Conservation (phyloP, 2,329 filamentous ascomycete genomes). For the Penicillium thymicola region DNA sequence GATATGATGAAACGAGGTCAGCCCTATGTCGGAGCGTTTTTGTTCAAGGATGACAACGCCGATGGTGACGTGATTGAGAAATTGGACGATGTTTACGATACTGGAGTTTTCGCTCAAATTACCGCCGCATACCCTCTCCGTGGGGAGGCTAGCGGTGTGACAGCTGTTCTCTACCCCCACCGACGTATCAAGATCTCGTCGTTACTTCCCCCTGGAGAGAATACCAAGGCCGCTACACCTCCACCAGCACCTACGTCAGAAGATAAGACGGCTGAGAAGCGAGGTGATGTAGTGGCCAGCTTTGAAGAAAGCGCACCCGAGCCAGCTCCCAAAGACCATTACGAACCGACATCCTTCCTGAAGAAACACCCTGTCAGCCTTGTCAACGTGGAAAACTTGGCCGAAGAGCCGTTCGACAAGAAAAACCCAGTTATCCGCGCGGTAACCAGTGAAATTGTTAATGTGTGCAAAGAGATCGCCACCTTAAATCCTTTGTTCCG, state of each 20-base stretch:
- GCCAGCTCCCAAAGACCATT: conserved; percentile 55
- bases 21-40: conserved; percentile 92
- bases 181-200: conserved; percentile 87
- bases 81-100: conserved; percentile 86
- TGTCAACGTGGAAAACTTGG: conserved; percentile 90
- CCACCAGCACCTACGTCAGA: conserved; percentile 27
- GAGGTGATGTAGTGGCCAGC: conserved; percentile 92
- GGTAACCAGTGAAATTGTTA: conserved; percentile 95
- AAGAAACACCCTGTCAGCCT: conserved; percentile 89
- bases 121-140: conserved; percentile 88
- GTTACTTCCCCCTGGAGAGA: conserved; percentile 65
- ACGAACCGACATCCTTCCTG: conserved; percentile 87
- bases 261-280: conserved; percentile 60
- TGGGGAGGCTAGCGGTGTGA: conserved; percentile 79
- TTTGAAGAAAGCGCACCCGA: conserved; percentile 81
- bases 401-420: conserved; percentile 83
- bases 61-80: conserved; percentile 93
- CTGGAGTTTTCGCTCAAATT: conserved; percentile 95
- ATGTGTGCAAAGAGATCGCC: conserved; percentile 96
- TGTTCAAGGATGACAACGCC: conserved; percentile 93
- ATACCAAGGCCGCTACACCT: conserved; percentile 29
- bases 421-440: conserved; percentile 87
- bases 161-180: conserved; percentile 93
- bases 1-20: conserved; percentile 97
- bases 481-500: conserved; percentile 91